Evolutionary conservation across 108 stramenopile genomes (phyloP), one percentile per base, ranked within the genome.

Genomic region (Cylindrotheca fusiformis): DNA sequence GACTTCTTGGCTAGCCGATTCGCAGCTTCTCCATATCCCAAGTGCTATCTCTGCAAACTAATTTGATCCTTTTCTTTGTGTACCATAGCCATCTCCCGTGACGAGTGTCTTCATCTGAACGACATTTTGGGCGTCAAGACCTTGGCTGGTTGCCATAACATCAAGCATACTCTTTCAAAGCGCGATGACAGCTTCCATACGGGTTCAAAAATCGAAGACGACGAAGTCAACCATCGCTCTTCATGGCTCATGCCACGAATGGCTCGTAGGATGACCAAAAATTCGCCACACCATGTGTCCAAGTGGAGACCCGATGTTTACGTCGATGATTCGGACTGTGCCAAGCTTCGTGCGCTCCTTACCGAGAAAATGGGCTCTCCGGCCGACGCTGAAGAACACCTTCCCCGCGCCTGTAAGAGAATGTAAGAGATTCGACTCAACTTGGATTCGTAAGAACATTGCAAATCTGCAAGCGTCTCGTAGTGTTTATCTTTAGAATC

Each of bases 221-320:
- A 72, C 32, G 70, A 58, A 24, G 50, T 33, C 4, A 27, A 47
- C 0, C 76, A 77, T 48, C 76, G 76, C 30, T 66, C 45, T 54
- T 74, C 72, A 36, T 79, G 78, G 78, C 69, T 79, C 12, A 75
- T 74, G 78, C 78, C 78, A 48, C 52, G 46, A 24, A 48, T 60
- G 44, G 60, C 60, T 60, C 60, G 60, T 60, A 45, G 75, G 17
- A 60, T 65, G 71, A 80, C 79, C 0, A 71, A 74, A 25, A 61
- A 71, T 8, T 60, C 47, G 26, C 57, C 52, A 44, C 52, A 65
- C 20, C 78, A 79, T 26, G 74, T 71, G 22, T 49, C 64, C 52
- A 57, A 74, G 33, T 79, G 78, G 78, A 63, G 68, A 41, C 48
- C 41, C 1, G 60, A 72, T 26, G 71, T 72, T 26, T 20, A 47